Evolutionary conservation across 1,284 basidiomycete genomes (phyloP).

Genomic region (Melampsora larici-populina): DNA sequence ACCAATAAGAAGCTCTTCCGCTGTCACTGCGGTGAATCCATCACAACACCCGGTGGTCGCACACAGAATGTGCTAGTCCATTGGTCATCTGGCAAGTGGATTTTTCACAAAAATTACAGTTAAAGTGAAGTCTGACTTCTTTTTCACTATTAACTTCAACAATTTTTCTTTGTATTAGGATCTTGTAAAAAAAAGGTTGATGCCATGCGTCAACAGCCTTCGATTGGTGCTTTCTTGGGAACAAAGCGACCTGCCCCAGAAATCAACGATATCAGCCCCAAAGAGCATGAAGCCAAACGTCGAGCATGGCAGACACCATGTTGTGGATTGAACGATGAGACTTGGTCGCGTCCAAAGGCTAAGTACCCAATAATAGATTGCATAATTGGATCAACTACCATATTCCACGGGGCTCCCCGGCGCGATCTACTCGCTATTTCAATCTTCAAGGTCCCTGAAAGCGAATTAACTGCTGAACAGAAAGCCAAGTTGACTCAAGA

Average conservation of each 20-base stretch:
- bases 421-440: background rate
- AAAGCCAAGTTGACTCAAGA: background rate
- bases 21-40: background rate
- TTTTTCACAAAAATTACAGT: too few species aligned
- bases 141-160: background rate
- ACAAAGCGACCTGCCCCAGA: background rate
- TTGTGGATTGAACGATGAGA: constrained; percentile 2
- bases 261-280: too few species aligned
- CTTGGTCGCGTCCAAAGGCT: background rate
- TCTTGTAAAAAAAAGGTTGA: too few species aligned
- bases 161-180: too few species aligned
- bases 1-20: too few species aligned
- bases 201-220: too few species aligned
- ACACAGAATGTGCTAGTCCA: constrained; percentile 21
- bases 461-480: background rate
- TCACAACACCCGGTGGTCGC: background rate
- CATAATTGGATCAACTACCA: background rate
- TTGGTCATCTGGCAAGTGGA: constrained; percentile 3
- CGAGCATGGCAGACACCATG: background rate
- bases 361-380: constrained; percentile 1
- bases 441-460: background rate
- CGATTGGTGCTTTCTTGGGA: background rate
- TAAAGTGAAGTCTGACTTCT: too few species aligned
- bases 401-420: constrained; percentile 7
- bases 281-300: too few species aligned